phyloP scores from a whole-genome alignment of 176 grass and related monocot species.

The Poa annua region DNA sequence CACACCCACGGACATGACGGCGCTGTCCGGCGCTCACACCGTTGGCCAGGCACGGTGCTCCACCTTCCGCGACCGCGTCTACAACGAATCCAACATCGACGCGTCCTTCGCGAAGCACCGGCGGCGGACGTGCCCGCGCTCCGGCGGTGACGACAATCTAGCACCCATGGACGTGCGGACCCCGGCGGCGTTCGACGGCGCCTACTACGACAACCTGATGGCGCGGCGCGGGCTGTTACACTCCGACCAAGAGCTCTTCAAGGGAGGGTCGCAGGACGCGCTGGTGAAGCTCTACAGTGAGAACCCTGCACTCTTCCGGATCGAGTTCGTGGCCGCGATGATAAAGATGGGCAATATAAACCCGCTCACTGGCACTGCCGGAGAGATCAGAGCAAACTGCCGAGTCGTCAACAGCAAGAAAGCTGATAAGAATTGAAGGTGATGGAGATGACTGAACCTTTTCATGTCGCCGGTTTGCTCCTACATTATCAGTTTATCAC shows the following conservation, averaged over 20 bases:
- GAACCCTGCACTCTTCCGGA: not conserved
- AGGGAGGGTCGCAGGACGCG: constrained; percentile 43
- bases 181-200: constrained; percentile 45
- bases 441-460: too few species aligned
- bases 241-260: constrained; percentile 72
- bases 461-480: too few species aligned
- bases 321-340: constrained; percentile 53
- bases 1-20: constrained; percentile 59
- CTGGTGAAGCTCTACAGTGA: constrained; percentile 34
- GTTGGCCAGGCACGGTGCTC: constrained; percentile 54
- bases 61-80: constrained; percentile 54
- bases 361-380: not conserved
- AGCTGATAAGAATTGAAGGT: too few species aligned
- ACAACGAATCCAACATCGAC: constrained; percentile 55
- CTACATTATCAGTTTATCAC: too few species aligned
- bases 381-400: not conserved
- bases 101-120: constrained; percentile 23
- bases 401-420: not conserved
- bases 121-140: constrained; percentile 31
- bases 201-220: constrained; percentile 51
- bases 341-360: constrained; percentile 48
- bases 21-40: constrained; percentile 75
- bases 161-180: constrained; percentile 49
- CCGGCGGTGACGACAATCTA: constrained; percentile 40
- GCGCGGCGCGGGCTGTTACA: constrained; percentile 41